Evolutionary conservation across 805 yeast genomes (phyloP).

Genomic region (Cyberlindnera mycetangii): DNA sequence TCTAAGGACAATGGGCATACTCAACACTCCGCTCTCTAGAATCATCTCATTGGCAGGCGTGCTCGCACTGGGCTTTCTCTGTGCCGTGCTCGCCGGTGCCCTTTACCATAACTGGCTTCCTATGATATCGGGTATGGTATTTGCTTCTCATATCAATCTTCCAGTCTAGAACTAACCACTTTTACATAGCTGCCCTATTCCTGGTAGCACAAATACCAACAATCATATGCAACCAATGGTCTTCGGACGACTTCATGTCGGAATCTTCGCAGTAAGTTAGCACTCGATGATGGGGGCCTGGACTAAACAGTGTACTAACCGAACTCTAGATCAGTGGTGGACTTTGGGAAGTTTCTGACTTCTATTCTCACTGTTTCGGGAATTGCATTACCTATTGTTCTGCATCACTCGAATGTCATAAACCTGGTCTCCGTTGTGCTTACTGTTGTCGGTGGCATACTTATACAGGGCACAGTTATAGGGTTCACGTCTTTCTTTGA

Average conservation of each 20-base stretch:
- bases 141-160: not conserved
- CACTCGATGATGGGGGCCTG: not conserved
- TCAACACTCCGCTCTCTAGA: slow-evolving; percentile 53
- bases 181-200: slow-evolving; percentile 39
- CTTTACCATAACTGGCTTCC: slow-evolving; percentile 80
- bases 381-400: slow-evolving; percentile 54
- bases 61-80: slow-evolving; percentile 72
- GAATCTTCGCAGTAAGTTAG: slow-evolving; percentile 38
- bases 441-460: slow-evolving; percentile 64
- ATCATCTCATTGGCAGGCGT: slow-evolving; percentile 73
- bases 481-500: slow-evolving; percentile 68
- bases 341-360: slow-evolving; percentile 65
- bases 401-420: slow-evolving; percentile 63
- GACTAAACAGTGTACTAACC: slow-evolving; percentile 11
- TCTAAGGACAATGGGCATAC: slow-evolving; percentile 6
- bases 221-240: slow-evolving; percentile 45
- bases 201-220: slow-evolving; percentile 57
- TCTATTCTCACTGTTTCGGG: slow-evolving; percentile 66
- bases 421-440: slow-evolving; percentile 54
- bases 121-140: slow-evolving; percentile 51
- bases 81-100: slow-evolving; percentile 72
- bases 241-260: slow-evolving; percentile 52
- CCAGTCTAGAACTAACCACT: slow-evolving; percentile 1
- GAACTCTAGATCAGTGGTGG: slow-evolving; percentile 44
- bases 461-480: slow-evolving; percentile 70